phyloP scores from a whole-genome alignment of 179 eudicot genomes.

The Silene noctiflora region DNA sequence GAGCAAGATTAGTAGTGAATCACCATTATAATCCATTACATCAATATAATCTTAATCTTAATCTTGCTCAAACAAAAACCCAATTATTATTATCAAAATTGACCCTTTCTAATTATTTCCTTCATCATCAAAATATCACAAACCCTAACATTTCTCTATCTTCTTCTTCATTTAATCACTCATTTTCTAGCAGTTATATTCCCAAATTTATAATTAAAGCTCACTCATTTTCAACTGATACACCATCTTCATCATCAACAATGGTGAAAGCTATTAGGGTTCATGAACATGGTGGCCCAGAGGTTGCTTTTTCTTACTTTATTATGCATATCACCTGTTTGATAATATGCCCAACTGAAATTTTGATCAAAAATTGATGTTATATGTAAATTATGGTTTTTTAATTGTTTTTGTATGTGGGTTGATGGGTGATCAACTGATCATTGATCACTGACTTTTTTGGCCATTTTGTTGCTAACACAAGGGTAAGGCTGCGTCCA shows the following conservation, averaged over 20 bases:
- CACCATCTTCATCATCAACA: conserved; percentile 18
- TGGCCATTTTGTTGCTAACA: neutral
- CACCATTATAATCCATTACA: conserved; percentile 10
- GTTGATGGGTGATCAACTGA: conserved; percentile 2
- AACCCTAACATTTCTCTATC: neutral
- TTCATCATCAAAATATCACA: conserved; percentile 1
- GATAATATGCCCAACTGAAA: conserved; percentile 18
- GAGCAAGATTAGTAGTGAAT: neutral
- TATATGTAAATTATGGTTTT: neutral
- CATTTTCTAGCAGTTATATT: neutral
- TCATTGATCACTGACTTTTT: neutral
- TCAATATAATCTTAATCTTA: neutral
- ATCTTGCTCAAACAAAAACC: neutral
- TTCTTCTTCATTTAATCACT: neutral
- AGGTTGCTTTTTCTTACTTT: conserved; percentile 37
- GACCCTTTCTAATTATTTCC: neutral
- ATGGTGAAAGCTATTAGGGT: conserved; percentile 83
- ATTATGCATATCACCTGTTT: conserved; percentile 27
- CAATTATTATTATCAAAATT: conserved; percentile 3
- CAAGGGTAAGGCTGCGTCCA: too few species aligned
- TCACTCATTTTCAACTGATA: conserved; percentile 13
- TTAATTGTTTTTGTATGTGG: conserved; percentile 15
- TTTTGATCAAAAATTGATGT: neutral
- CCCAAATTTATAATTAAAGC: conserved; percentile 13
- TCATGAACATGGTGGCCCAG: conserved; percentile 67